Conservation (phyloP, 768 basidiomycete species). For the Ramaria sp. region DNA sequence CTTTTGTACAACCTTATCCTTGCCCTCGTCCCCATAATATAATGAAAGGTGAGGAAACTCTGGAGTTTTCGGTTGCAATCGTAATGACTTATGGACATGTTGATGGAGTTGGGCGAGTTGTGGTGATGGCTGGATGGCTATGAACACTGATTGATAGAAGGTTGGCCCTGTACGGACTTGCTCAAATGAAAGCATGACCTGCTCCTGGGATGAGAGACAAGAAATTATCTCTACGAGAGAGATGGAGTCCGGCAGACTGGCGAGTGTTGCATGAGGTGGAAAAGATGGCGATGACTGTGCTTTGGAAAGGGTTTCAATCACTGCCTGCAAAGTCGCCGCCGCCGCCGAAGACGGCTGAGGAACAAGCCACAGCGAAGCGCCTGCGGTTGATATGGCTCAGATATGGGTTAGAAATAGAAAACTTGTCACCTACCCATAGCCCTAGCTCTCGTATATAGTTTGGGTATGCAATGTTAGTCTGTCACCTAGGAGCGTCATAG, state of each 20-base stretch:
- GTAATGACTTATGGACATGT: constrained; percentile 30
- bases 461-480: too few relatives aligned
- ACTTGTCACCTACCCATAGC: too few relatives aligned
- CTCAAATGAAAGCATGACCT: constrained; percentile 37
- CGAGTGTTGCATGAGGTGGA: constrained; percentile 63
- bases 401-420: too few relatives aligned
- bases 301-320: constrained; percentile 28
- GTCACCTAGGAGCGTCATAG: too few relatives aligned
- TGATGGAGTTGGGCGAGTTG: constrained; percentile 40
- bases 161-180: constrained; percentile 46
- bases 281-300: constrained; percentile 32
- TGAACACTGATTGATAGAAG: constrained; percentile 65
- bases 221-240: constrained; percentile 18
- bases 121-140: constrained; percentile 34
- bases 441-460: too few relatives aligned
- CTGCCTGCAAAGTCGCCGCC: constrained; percentile 29
- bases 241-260: constrained; percentile 27
- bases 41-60: constrained; percentile 64
- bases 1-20: constrained; percentile 37
- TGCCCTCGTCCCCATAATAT: constrained; percentile 60
- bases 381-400: constrained; percentile 21
- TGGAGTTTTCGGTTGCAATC: constrained; percentile 38
- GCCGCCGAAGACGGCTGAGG: constrained; percentile 31
- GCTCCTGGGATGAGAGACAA: constrained; percentile 27
- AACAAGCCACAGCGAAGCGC: constrained; percentile 62